Conservation (phyloP, 2,329 filamentous ascomycete genomes). For the Chaetomium sp. region DNA sequence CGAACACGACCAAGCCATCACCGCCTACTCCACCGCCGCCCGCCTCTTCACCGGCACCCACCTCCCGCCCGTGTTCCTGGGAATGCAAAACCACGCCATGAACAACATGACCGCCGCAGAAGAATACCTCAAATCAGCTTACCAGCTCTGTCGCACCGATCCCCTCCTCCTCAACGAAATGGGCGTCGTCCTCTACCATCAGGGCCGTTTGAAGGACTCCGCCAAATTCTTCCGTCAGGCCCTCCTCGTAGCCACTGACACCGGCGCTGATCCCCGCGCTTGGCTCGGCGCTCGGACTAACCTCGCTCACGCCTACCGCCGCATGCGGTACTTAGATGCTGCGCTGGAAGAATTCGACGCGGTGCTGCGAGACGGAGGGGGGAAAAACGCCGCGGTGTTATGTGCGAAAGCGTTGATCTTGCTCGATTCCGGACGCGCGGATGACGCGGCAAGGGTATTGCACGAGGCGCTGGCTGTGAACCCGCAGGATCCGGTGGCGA, state of each 20-base stretch:
- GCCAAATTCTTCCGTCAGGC: constrained; percentile 72
- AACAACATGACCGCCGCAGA: constrained; percentile 92
- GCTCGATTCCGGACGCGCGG: constrained; percentile 66
- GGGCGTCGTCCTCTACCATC: constrained; percentile 92
- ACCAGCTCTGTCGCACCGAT: constrained; percentile 74
- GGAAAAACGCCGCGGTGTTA: constrained; percentile 73
- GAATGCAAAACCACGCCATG: constrained; percentile 96
- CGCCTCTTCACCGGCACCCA: constrained; percentile 95
- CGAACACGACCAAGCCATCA: constrained; percentile 96
- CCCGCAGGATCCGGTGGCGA: constrained; percentile 75
- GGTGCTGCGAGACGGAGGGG: constrained; percentile 75
- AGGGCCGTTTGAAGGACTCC: constrained; percentile 69
- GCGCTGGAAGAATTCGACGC: constrained; percentile 79
- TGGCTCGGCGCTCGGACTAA: constrained; percentile 84
- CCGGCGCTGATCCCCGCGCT: constrained; percentile 73
- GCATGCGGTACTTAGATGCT: constrained; percentile 60
- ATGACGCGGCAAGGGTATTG: constrained; percentile 72
- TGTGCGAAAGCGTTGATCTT: constrained; percentile 77
- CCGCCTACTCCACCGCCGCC: constrained; percentile 92
- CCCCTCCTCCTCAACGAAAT: constrained; percentile 92
- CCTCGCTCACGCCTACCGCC: constrained; percentile 78
- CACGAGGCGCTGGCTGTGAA: constrained; percentile 78
- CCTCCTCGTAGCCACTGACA: constrained; percentile 69
- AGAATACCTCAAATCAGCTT: constrained; percentile 89
- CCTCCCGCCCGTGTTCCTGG: constrained; percentile 87